Base-by-base conservation (phyloP, 2,329 filamentous ascomycete genomes). In the Coniochaeta sp. region DNA sequence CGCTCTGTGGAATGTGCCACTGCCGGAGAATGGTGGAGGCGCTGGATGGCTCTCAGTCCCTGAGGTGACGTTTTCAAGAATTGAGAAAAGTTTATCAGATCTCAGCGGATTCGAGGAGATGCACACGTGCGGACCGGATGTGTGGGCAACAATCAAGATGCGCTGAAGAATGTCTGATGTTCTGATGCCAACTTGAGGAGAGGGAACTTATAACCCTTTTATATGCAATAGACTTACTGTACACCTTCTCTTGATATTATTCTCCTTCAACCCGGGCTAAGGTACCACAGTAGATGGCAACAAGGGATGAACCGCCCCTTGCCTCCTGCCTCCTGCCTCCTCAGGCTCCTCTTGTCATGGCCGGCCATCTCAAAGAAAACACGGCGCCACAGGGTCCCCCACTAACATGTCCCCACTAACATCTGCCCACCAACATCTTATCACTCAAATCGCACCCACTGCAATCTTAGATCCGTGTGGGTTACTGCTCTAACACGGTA, bases 401-500 rank as follows among this genome's bases (percentile, higher is more conserved):
- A 42, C 38, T n/a, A 24, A n/a, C 20, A 42, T 24, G 10, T 22
- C 12, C 10, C 38, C 38, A n/a, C n/a, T n/a, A n/a, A n/a, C n/a
- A n/a, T n/a, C n/a, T n/a, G n/a, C n/a, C n/a, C n/a, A 42, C 38
- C 38, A 42, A 9, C 38, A 42, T 42, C 38, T 42, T 42, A 42
- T 42, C 38, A n/a, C n/a, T n/a, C n/a, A n/a, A n/a, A n/a, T n/a
- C n/a, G 18, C 10, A 42, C 38, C 38, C 38, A 42, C 38, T 42
- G 22, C 20, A 42, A n/a, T 42, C 38, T 42, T 22, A 38, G 38
- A 42, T 42, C 22, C 22, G 35, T 42, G 38, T 26, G 27, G 27
- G 27, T 6, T 14, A 40, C 16, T 40, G 33, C 3, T 14, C 16
- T 5, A 22, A 22, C 16, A 38, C 33, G 16, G 31, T 7, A 42